Percentiles rank a stretch among this genome's conserved stretches.
Evolutionary conservation across 345 rosid species (phyloP).

Genomic region (Raphanus raphanistrum): DNA sequence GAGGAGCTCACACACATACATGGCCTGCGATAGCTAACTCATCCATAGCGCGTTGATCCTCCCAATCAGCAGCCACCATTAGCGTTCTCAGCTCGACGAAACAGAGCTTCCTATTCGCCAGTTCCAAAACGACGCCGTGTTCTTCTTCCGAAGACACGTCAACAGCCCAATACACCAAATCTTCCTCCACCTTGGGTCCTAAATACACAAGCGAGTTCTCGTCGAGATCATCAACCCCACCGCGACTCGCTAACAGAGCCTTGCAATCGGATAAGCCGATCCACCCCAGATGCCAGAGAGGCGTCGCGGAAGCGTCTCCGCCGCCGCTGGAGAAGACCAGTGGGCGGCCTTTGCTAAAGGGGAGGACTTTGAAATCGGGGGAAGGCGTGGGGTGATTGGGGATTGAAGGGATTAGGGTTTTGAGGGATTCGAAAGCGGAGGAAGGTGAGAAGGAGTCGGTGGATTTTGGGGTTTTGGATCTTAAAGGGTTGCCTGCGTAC

Average conservation of each 20-base stretch:
- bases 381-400: constrained; percentile 43
- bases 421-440: constrained; percentile 68
- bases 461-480: constrained; percentile 59
- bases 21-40: constrained; percentile 95
- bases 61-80: constrained; percentile 97
- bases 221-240: constrained; percentile 56
- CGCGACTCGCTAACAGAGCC: constrained; percentile 37
- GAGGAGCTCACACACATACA: constrained; percentile 49
- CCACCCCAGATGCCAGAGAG: constrained; percentile 85
- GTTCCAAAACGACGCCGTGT: constrained; percentile 45
- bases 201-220: constrained; percentile 68
- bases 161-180: constrained; percentile 77
- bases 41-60: constrained; percentile 65
- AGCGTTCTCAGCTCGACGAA: constrained; percentile 88
- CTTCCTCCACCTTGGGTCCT: constrained; percentile 65
- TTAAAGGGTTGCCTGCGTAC: constrained; percentile 77
- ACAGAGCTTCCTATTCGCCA: constrained; percentile 47
- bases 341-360: constrained; percentile 82
- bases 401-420: constrained; percentile 47
- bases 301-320: constrained; percentile 40
- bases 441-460: constrained; percentile 59
- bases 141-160: constrained; percentile 49
- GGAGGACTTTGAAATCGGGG: constrained; percentile 71
- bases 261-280: constrained; percentile 64
- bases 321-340: constrained; percentile 54